Evolutionary conservation across 257 asterid genomes (phyloP).

Genomic region (Solanum pinnatisectum): DNA sequence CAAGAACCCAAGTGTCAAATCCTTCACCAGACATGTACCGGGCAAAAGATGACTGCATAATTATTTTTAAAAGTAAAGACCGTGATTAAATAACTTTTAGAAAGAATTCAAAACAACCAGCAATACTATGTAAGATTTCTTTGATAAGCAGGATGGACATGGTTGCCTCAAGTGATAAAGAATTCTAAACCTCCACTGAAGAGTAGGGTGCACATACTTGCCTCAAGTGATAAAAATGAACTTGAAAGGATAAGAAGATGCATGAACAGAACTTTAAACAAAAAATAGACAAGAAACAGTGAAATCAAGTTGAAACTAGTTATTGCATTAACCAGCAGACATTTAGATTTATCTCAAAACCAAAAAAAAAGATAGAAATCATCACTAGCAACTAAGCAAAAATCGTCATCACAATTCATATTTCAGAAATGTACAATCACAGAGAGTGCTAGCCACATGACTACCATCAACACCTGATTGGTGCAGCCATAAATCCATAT

Average conservation of each 20-base stretch:
- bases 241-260: not conserved
- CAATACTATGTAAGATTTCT: not conserved
- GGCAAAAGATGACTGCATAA: constrained; percentile 87
- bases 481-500: not conserved
- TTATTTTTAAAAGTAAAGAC: constrained; percentile 4
- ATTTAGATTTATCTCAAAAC: not conserved
- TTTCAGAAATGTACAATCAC: not conserved
- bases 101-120: not conserved
- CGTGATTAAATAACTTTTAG: not conserved
- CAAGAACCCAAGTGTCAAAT: constrained; percentile 97
- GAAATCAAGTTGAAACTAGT: not conserved
- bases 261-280: not conserved
- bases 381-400: not conserved
- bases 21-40: constrained; percentile 98
- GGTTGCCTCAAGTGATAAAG: not conserved
- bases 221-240: not conserved
- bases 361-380: not conserved
- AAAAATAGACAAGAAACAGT: not conserved
- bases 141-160: not conserved
- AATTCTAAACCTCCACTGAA: not conserved
- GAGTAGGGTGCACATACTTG: not conserved
- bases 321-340: not conserved
- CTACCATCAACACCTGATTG: not conserved
- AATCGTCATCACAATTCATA: not conserved
- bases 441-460: not conserved